phyloP scores from a whole-genome alignment of 352 stramenopile species.

The Phytopythium kandeliae region DNA sequence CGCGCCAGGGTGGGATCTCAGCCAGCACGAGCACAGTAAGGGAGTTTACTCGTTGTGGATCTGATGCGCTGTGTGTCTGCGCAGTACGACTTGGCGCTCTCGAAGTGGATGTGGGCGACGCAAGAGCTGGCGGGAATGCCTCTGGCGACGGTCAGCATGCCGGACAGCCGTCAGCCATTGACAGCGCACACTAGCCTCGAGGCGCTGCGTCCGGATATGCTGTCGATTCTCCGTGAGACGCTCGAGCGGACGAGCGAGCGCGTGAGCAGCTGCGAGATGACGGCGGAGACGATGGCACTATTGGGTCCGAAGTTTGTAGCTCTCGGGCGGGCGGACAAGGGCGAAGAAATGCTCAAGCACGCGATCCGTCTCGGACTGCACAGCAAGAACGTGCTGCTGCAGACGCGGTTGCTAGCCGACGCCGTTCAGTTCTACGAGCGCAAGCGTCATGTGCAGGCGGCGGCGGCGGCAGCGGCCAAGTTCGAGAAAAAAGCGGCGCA shows the following conservation, averaged over 20 bases:
- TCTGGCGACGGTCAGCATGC: conserved; percentile 4
- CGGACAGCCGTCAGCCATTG: conserved; percentile 6
- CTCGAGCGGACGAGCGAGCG: conserved; percentile 35
- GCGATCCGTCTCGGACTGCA: conserved; percentile 44
- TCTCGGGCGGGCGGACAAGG: conserved; percentile 27
- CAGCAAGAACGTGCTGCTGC: conserved; percentile 70
- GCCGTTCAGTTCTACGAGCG: conserved; percentile 46
- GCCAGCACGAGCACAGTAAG: background rate
- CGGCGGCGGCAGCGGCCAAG: conserved; percentile 41
- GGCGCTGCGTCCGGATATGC: conserved; percentile 29
- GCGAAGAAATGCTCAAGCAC: conserved; percentile 58
- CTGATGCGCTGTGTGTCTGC: background rate
- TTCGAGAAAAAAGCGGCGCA: conserved; percentile 63
- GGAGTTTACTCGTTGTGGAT: background rate
- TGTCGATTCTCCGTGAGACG: conserved; percentile 39
- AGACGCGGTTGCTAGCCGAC: conserved; percentile 48
- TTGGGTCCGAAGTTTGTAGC: conserved; percentile 51
- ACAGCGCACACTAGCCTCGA: conserved; percentile 32
- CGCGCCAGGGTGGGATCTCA: conserved; percentile 36
- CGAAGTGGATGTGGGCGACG: conserved; percentile 76
- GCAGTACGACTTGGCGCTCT: conserved; percentile 63
- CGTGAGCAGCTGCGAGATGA: conserved; percentile 50
- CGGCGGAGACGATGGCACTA: conserved; percentile 63
- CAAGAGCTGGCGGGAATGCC: conserved; percentile 12
- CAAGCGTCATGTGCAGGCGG: conserved; percentile 30